These are phyloP conservation scores for Aspergillus uvarum DNA, from an alignment of 2,329 filamentous ascomycete species.

Conservation along the genomic window DNA sequence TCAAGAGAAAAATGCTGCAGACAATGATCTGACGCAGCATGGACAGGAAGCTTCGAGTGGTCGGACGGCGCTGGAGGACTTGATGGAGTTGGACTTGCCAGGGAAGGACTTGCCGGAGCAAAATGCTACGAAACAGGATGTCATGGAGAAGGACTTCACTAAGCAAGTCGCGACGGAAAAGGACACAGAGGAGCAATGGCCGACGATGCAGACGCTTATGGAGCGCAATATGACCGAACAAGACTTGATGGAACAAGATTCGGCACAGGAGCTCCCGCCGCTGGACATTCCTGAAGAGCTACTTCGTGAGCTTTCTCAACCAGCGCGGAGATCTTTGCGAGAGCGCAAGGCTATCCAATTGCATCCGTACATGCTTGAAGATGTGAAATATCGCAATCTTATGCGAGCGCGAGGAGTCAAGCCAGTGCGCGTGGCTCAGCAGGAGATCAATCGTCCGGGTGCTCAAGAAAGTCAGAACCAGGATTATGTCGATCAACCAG, in stretches of 20 bases:
- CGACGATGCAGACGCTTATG: too few species aligned
- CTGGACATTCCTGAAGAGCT: slow-evolving; percentile 31
- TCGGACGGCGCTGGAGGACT: slow-evolving; percentile 2
- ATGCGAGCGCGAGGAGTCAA: slow-evolving; percentile 45
- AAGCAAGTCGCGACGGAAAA: background rate
- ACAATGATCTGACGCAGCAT: background rate
- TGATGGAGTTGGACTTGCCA: slow-evolving; percentile 8
- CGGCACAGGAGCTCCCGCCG: slow-evolving; percentile 14
- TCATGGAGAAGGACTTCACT: background rate
- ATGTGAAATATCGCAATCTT: slow-evolving; percentile 44
- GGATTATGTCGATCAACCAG: slow-evolving; percentile 34
- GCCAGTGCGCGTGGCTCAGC: slow-evolving; percentile 39
- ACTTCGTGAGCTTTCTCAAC: slow-evolving; percentile 26
- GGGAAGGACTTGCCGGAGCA: background rate
- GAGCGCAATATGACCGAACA: background rate
- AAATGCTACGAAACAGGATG: background rate
- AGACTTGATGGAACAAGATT: background rate
- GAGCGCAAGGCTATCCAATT: slow-evolving; percentile 50
- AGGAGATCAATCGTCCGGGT: slow-evolving; percentile 13
- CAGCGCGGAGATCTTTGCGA: slow-evolving; percentile 38
- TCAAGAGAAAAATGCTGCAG: background rate
- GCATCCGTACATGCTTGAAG: slow-evolving; percentile 49
- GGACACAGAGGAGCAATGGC: too few species aligned
- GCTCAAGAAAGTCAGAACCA: slow-evolving; percentile 34
- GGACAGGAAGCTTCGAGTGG: background rate